Evolutionary conservation across 495 filamentous ascomycete species (phyloP), one percentile per base, ranked within the genome.

Genomic region (Penicillium ochrochloron): DNA sequence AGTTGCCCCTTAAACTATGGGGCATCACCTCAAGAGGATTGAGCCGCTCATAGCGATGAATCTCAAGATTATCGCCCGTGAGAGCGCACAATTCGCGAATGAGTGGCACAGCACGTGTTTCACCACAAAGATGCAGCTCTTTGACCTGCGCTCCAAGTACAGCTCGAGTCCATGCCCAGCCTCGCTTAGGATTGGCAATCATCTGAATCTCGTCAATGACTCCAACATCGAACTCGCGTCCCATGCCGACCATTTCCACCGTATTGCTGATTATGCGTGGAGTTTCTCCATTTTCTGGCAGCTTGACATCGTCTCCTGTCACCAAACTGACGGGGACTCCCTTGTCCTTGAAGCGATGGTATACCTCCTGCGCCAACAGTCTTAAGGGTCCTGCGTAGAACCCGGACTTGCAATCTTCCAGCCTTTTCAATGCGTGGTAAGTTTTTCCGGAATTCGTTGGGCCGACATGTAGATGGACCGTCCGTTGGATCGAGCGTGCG

Each of bases 201-300:
- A 97, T 97, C 73, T 99, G 96, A 61, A 98, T 98, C 78, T 99
- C 94, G 70, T 99, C 94, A 60, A 99, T 92, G 66, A 99, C 94
- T 10, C 92, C 93, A 57, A 98, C 95, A 52, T 98, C 94, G 33
- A 93, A 86, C 5, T 69, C 65, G 15, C 69, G 70, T 60, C 89
- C 90, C 11, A 96, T 65, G 39, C 89, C 90, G 44, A 93, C 85
- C 96, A 99, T 99, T 74, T 99, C 96, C 12, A 99, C 94, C 0
- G 96, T 99, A 69, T 96, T 97, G 74, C 92, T 94, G 58, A 78
- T 79, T 73, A 96, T 88, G 46, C 76, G 77, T 12, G 78, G 71
- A 12, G 81, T 70, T 21, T 79, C 68, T 23, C 81, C 80, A 52
- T 66, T 46, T 17, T 82, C 73, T n/a, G 82, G 78, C 12, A 88